Base-by-base conservation (phyloP, 345 rosid genomes). In the Eucalyptus regnans region DNA sequence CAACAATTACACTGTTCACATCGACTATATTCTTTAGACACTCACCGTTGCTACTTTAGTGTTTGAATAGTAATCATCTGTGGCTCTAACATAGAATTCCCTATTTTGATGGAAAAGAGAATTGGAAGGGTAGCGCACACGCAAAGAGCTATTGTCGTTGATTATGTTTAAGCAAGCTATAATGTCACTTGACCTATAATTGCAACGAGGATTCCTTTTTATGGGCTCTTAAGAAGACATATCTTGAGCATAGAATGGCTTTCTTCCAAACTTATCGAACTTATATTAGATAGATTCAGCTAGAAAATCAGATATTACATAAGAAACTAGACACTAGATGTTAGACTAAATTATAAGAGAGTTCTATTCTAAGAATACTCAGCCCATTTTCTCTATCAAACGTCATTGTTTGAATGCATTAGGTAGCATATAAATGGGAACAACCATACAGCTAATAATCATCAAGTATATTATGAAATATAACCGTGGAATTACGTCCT, bases 91-190 rank as follows among this genome's bases (percentile, higher is more conserved):
- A 37, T 71, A 71, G 44, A 71, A 71, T 71, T 71, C 79, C 37
- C 3, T 18, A 4, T 71, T 71, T 71, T 71, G 11, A 37, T 20
- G 23, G 81, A 18, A 37, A 71, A 33, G 44, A 33, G 7, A 18
- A 71, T 71, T 71, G 8, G 0, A 20, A 8, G 58, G 1, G 58
- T 20, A 54, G 58, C 23, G 0, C 25, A 1, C 25, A n/a, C n/a
- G n/a, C n/a, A 2, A 0, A 33, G 8, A 33, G 81, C 13, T 68
- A 62, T 29, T 12, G 33, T 12, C 71, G 2, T 62, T 62, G 4
- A 29, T 29, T 31, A 66, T 68, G 23, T 71, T 33, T 5, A 71
- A 71, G 44, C 25, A 71, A 71, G 5, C 46, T 71, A 71, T 9
- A 33, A 33, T 18, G 25, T 3, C 81, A 71, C 44, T 5, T 33